Base-by-base conservation (phyloP, 331 rosid genomes). In the Stylosanthes scabra region DNA sequence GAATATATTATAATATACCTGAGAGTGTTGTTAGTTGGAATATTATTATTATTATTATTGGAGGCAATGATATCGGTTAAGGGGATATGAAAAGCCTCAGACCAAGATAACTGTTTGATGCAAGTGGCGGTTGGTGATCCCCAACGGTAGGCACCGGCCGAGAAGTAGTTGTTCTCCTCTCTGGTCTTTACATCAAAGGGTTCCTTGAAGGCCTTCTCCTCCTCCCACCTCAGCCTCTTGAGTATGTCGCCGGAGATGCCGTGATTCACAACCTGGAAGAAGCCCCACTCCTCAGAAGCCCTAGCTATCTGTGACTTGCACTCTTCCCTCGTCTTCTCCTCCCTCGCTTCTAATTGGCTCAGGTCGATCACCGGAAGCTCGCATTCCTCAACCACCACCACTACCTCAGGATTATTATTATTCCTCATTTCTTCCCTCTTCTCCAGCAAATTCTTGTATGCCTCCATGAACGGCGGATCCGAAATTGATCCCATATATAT, bases 111-210 rank as follows among this genome's bases (percentile, higher is more conserved):
- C 70, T 91, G 99, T 25, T 61, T 52, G 2, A 87, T 70, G 70
- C 85, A 83, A 2, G 96, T 91, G 56, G 97, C 97, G 11, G 85
- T 49, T 1, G 99, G 96, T 4, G 97, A 31, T 25, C 99, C 99
- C 99, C 99, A 91, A 44, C 97, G 95, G 88, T 94, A 91, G 62
- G 85, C 80, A n/a, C 97, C 99, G 6, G 95, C 81, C 0, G 97
- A 88, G 79, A 93, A 93, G 55, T 20, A 20, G 25, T 20, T 20
- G 25, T 74, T 78, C 45, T 84, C 77, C 20, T 82, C 93, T 78
- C 78, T 86, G 15, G 34, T 84, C 72, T 93, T 93, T 27, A 54
- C 67, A 1, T 85, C 77, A 71, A 94, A 91, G 0, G 99, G 89
- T 12, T 88, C 83, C 11, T 85, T 87, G 58, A 94, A 94, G n/a